Evolutionary conservation across 2,329 filamentous ascomycete genomes (phyloP).

Genomic region (Colletotrichum lupini): DNA sequence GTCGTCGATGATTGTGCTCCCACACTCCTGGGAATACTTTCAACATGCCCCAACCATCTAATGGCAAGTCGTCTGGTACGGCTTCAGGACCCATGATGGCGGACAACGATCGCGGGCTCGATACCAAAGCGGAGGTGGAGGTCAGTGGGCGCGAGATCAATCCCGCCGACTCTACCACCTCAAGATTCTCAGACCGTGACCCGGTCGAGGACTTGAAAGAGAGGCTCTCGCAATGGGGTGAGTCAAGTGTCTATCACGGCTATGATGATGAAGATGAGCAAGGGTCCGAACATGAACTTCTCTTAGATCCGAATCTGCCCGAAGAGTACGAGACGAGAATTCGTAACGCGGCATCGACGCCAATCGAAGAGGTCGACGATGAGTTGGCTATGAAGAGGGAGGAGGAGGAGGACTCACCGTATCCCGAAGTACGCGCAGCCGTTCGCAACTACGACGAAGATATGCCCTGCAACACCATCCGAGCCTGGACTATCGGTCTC

Average conservation of each 20-base stretch:
- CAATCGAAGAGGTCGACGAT: slow-evolving; percentile 44
- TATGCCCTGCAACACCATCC: slow-evolving; percentile 73
- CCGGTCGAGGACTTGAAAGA: slow-evolving; percentile 48
- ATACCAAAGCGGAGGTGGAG: slow-evolving; percentile 42
- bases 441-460: slow-evolving; percentile 74
- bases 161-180: slow-evolving; percentile 35
- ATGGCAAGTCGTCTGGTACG: slow-evolving; percentile 48
- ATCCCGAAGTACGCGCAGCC: slow-evolving; percentile 73
- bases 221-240: slow-evolving; percentile 54
- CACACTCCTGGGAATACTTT: slow-evolving; percentile 34
- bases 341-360: slow-evolving; percentile 6
- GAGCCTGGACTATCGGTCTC: slow-evolving; percentile 73
- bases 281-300: slow-evolving; percentile 64
- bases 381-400: slow-evolving; percentile 48
- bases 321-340: slow-evolving; percentile 54
- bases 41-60: slow-evolving; percentile 45
- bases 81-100: slow-evolving; percentile 36
- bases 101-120: slow-evolving; percentile 42
- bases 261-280: slow-evolving; percentile 56
- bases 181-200: slow-evolving; percentile 33
- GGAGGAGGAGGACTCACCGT: slow-evolving; percentile 69
- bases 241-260: slow-evolving; percentile 49
- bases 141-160: slow-evolving; percentile 44
- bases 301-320: slow-evolving; percentile 65
- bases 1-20: slow-evolving; percentile 28